phyloP scores from a whole-genome alignment of 805 yeast genomes.

The Trichomonascus vanleenenianus region DNA sequence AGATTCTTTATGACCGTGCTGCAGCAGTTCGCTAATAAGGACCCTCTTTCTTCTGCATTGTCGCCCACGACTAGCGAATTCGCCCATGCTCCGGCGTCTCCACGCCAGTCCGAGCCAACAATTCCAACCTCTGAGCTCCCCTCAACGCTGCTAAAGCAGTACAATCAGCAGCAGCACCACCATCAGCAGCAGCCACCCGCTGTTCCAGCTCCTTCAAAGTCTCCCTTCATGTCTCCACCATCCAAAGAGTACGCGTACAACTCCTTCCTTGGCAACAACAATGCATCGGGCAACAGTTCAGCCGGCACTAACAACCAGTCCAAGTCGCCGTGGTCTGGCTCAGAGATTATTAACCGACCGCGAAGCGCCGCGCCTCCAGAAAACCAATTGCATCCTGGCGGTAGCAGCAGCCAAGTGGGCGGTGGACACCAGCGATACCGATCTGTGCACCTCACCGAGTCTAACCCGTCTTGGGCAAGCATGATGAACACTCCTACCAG shows the following conservation, averaged over 20 bases:
- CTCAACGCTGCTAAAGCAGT: conserved; percentile 4
- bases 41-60: conserved; percentile 17
- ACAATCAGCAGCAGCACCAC: conserved; percentile 7
- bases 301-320: no score
- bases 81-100: conserved; percentile 2
- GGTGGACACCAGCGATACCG: background rate
- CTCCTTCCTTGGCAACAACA: background rate
- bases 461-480: conserved; percentile 24
- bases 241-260: conserved; percentile 7
- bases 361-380: conserved; percentile 22
- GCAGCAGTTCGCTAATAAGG: conserved; percentile 24
- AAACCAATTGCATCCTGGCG: no score
- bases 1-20: conserved; percentile 28
- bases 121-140: background rate
- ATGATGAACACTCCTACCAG: conserved; percentile 23
- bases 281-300: no score
- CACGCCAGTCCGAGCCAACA: background rate
- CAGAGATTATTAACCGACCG: conserved; percentile 22
- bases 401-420: background rate
- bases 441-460: conserved; percentile 12
- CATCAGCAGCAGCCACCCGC: conserved; percentile 9
- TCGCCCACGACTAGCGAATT: conserved; percentile 16
- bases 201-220: no score
- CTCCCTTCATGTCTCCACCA: conserved; percentile 15
- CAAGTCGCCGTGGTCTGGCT: conserved; percentile 3